A percentile compares a stretch with the other conserved stretches of the same genome.
Evolutionary conservation across 345 rosid genomes (phyloP).

Genomic region (Sonneratia caseolaris): DNA sequence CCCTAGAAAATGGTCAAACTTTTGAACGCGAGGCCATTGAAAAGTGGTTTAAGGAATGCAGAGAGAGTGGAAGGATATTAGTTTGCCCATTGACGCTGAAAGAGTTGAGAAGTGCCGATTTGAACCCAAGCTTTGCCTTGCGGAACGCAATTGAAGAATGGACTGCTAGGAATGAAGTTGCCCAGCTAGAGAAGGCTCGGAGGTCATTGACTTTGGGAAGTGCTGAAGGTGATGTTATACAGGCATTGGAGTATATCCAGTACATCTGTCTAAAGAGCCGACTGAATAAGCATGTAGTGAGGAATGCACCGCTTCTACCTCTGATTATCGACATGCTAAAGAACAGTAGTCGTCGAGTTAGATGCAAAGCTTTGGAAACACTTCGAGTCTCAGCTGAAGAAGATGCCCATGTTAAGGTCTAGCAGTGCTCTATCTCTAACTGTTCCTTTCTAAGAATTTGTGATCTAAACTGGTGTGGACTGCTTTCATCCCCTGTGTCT

Average conservation of each 20-base stretch:
- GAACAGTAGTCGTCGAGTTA: slow-evolving; percentile 63
- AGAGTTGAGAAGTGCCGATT: slow-evolving; percentile 47
- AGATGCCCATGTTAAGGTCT: slow-evolving; percentile 78
- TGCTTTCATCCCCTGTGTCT: slow-evolving; percentile 2
- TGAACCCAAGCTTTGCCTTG: slow-evolving; percentile 77
- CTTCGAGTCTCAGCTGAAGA: slow-evolving; percentile 68
- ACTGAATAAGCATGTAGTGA: slow-evolving; percentile 43
- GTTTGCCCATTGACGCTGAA: slow-evolving; percentile 71
- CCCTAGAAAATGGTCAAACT: slow-evolving; percentile 76
- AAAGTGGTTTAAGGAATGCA: slow-evolving; percentile 77
- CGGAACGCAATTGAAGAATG: slow-evolving; percentile 89
- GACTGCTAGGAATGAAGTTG: slow-evolving; percentile 84
- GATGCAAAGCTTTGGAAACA: slow-evolving; percentile 67
- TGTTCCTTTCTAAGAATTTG: slow-evolving; percentile 2
- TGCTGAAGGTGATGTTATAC: slow-evolving; percentile 57
- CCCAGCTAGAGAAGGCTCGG: slow-evolving; percentile 78
- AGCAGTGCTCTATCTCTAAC: slow-evolving; percentile 14
- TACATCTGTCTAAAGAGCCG: slow-evolving; percentile 48
- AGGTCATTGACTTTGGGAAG: slow-evolving; percentile 50
- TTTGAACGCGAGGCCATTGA: slow-evolving; percentile 91
- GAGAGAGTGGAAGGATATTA: slow-evolving; percentile 39
- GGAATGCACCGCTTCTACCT: slow-evolving; percentile 59
- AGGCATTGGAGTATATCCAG: slow-evolving; percentile 46
- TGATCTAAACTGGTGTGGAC: slow-evolving; percentile 3
- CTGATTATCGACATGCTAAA: slow-evolving; percentile 68